A percentile compares a stretch with the other conserved stretches of the same genome.
These are phyloP conservation scores for Cadophora gregata DNA, from an alignment of 2,329 filamentous ascomycete species.

Conservation along the genomic window DNA sequence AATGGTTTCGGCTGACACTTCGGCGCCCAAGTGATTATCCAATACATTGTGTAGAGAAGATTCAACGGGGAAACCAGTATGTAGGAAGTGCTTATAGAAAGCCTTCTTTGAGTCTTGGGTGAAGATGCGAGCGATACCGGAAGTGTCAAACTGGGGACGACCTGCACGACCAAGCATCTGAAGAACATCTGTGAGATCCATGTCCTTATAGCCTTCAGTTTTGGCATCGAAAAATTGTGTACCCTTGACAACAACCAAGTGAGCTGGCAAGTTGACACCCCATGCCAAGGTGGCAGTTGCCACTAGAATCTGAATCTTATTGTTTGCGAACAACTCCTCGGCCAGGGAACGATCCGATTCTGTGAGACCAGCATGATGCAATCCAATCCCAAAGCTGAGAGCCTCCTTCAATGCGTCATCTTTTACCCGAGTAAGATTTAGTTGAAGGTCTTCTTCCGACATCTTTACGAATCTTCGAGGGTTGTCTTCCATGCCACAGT, in stretches of 20 bases:
- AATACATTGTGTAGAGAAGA: conserved; percentile 95
- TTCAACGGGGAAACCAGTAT: conserved; percentile 97
- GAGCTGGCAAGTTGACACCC: conserved; percentile 97
- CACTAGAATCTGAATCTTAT: conserved; percentile 96
- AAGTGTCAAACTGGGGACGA: conserved; percentile 94
- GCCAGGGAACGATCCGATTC: conserved; percentile 91
- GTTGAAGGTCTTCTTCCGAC: conserved; percentile 90
- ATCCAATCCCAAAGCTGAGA: conserved; percentile 94
- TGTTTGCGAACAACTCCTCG: conserved; percentile 94
- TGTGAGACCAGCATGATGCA: conserved; percentile 96
- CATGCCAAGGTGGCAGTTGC: conserved; percentile 96
- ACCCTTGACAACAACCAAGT: conserved; percentile 96
- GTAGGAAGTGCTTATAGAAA: conserved; percentile 99
- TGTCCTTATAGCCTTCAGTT: conserved; percentile 96
- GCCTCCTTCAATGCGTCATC: conserved; percentile 92
- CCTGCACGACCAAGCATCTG: conserved; percentile 98
- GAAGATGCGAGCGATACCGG: conserved; percentile 95
- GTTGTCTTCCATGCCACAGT: conserved; percentile 98
- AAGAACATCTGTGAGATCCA: conserved; percentile 97
- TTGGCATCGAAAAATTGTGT: conserved; percentile 99
- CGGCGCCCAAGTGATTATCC: conserved; percentile 95
- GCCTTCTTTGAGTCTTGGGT: conserved; percentile 98
- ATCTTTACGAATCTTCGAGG: conserved; percentile 91
- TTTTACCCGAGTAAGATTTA: conserved; percentile 88
- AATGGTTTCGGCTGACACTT: conserved; percentile 92